Evolutionary conservation across 306 rosid genomes (phyloP), one percentile per base, ranked within the genome.

Genomic region (Erythrophleum fordii): DNA sequence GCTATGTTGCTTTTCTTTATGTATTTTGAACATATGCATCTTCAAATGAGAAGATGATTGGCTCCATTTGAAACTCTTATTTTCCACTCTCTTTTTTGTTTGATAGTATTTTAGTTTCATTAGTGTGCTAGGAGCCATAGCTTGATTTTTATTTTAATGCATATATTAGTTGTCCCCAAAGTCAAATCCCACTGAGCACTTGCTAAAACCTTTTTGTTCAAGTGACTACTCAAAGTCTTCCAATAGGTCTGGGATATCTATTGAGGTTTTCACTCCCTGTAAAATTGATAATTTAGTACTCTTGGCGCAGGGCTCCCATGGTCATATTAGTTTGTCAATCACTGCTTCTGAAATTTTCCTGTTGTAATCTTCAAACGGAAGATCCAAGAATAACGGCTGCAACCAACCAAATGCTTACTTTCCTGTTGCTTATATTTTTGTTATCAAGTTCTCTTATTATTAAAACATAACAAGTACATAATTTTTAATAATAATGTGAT

Each of bases 121-220:
- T 62, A 8, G 77, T 49, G 39, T 25, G 37, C 11, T 20, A 26
- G 25, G 39, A 83, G 31, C 68, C 73, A 67, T 53, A 29, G 71
- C 66, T 77, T 67, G 73, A 48, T 41, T 25, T 46, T 68, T n/a
- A 5, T 23, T 79, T 69, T 58, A 29, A 22, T 72, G 56, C 77
- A 64, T 56, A 56, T 46, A 56, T 25, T 56, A 65, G 2, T 72
- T 77, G 76, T 48, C 70, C 58, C 69, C 45, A 56, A 53, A 84
- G 85, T 77, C 83, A 81, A 79, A 76, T 80, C 65, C 81, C 80
- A 64, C 79, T 39, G 44, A 77, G 65, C 52, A 80, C 80, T 80
- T 23, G 23, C 69, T 69, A 82, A 6, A 73, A 18, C 49, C 61
- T 79, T 29, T 48, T 12, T 53, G 35, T 73, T 64, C 75, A 53